Percentiles rank a stretch among this genome's conserved stretches.
Conservation (phyloP, 2,329 filamentous ascomycete species). For the Tolypocladium amazonense region DNA sequence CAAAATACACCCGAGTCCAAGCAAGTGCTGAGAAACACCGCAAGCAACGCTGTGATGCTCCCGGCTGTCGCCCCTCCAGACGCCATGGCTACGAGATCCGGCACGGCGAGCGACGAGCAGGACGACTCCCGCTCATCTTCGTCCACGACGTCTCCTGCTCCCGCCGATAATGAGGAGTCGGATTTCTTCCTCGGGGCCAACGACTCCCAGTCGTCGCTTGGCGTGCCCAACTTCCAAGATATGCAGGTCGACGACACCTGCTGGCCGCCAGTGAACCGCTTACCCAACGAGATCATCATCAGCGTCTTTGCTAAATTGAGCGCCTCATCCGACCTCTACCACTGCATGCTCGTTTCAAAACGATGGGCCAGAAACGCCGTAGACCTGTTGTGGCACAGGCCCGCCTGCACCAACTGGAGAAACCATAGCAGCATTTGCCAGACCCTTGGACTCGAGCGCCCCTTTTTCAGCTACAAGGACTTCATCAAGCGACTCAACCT, state of each 20-base stretch:
- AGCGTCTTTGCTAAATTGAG: constrained; percentile 79
- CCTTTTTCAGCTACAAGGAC: constrained; percentile 80
- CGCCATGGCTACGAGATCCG: constrained; percentile 9
- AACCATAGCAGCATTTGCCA: constrained; percentile 73
- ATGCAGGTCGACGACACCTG: constrained; percentile 60
- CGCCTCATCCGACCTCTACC: constrained; percentile 64
- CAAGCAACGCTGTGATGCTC: constrained; percentile 4
- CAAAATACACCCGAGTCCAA: not conserved
- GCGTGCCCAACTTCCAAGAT: constrained; percentile 66
- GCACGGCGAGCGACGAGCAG: constrained; percentile 20
- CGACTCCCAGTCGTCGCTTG: constrained; percentile 87
- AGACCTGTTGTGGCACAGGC: constrained; percentile 88
- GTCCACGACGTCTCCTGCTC: constrained; percentile 64
- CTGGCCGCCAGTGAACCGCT: constrained; percentile 67
- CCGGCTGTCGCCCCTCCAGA: constrained; percentile 7
- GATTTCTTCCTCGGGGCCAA: constrained; percentile 86
- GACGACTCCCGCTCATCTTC: constrained; percentile 51
- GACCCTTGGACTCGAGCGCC: constrained; percentile 60
- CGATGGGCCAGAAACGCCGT: constrained; percentile 89
- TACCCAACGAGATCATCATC: constrained; percentile 93
- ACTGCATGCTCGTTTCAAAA: constrained; percentile 89
- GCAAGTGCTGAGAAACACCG: not conserved
- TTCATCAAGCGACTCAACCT: constrained; percentile 90
- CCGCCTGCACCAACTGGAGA: constrained; percentile 77
- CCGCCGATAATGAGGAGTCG: constrained; percentile 79